phyloP scores from a whole-genome alignment of 208 protist species.

The Perkinsela sp. region DNA sequence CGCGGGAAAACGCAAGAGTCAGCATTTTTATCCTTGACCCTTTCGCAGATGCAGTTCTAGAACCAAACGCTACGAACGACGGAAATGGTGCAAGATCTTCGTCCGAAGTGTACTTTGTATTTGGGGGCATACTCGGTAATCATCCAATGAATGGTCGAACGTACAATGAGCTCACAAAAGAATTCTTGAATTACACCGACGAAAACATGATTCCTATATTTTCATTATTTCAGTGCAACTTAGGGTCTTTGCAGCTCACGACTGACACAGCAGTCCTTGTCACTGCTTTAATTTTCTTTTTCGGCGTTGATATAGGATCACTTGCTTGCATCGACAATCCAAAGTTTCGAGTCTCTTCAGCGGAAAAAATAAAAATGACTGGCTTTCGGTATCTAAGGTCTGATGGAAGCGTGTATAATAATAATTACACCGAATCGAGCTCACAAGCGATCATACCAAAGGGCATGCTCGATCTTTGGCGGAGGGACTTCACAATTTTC shows the following conservation, averaged over 20 bases:
- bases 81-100: neutral
- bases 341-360: neutral
- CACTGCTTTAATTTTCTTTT: neutral
- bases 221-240: neutral
- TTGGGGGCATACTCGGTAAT: neutral
- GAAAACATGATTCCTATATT: neutral
- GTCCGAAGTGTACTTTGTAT: neutral
- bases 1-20: no score
- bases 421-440: no score
- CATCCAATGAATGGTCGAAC: neutral
- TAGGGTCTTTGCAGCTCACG: neutral
- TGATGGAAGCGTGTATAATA: no score
- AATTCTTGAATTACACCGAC: neutral
- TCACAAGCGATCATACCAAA: no score
- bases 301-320: neutral
- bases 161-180: neutral
- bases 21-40: neutral
- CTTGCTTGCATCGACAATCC: neutral
- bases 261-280: neutral
- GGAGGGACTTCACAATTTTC: no score
- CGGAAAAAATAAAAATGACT: neutral
- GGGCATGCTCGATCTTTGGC: no score
- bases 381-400: neutral
- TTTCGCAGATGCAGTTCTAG: neutral
- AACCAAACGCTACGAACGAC: neutral